Evolutionary conservation across 2,329 filamentous ascomycete genomes (phyloP), one percentile per base, ranked within the genome.

Genomic region (Lomentospora prolificans): DNA sequence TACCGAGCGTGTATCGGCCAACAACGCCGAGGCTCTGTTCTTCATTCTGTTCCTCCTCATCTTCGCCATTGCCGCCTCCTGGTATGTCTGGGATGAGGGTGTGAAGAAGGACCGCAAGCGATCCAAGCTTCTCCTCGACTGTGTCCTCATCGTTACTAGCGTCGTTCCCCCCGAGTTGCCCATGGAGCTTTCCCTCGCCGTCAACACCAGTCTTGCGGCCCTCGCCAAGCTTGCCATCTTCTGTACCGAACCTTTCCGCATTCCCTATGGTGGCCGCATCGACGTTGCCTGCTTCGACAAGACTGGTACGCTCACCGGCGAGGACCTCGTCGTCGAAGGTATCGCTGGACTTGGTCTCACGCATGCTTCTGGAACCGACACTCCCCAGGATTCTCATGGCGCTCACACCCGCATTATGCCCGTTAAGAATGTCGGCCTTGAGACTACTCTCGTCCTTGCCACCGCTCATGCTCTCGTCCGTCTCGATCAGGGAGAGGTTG

Each of bases 71-170:
- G 95, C 94, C 56, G 94, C 94, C 54, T 96, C 94, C 10, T 96
- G 94, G 91, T 99, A 99, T 69, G 94, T 99, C 58, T 99, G 94
- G 94, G 84, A 91, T 59, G 92, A 99, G 72, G 95, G 94, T 75
- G 92, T 99, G 55, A 81, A 82, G 67, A 90, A 88, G 74, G 92
- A 97, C 66, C 87, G 94, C 67, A 97, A 99, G 77, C 86, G 94
- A 61, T 97, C 92, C 50, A 99, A 99, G 81, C 82, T 99, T 39
- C 81, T 99, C 58, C 82, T 99, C 55, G 95, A 99, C 74, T 99
- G 95, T 68, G 83, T 99, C 71, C 85, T 99, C 69, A 99, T 99
- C 65, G 84, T 99, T 64, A 99, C 94, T 41, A 96, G 90, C 67
- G 94, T 99, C 58, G 94, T 99, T 1, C 94, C 94, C n/a, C 94